Base-by-base conservation (phyloP, 257 asterid species). In the Forsythia suspensa region DNA sequence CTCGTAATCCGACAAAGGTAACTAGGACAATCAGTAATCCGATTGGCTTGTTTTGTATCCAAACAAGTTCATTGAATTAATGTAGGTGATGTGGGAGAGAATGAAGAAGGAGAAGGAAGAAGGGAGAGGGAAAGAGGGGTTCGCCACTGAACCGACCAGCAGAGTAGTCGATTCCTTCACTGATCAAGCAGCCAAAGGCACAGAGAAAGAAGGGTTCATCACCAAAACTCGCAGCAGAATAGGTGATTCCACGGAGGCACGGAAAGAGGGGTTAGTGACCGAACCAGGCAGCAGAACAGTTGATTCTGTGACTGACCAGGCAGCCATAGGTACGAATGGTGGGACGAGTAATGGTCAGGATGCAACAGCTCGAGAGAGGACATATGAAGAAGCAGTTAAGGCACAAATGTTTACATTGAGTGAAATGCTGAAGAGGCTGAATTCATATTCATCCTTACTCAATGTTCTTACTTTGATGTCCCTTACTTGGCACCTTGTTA, bases 51-150 rank as follows among this genome's bases (percentile, higher is more conserved):
- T 29, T 29, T 29, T 1, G 34, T 29, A 29, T 29, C 48, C 13
- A 43, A 2, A 43, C 46, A 42, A 42, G 46, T 11, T 8, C 1
- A 8, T 7, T 16, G 15, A 52, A 15, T 4, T 16, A 55, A 61
- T 52, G 81, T 38, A 94, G 98, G 91, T 89, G 75, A 88, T 89
- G 95, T 74, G 87, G 39, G 92, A 91, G 68, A 91, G 94, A 75
- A 82, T 90, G 92, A 91, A 86, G 87, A 73, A 75, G 85, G 98
- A 91, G 79, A 92, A 92, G 82, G 98, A 94, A 85, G 98, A 87
- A 75, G 90, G 88, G 0, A 71, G 74, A 34, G 93, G 85, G 3
- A 52, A 57, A 67, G 94, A 81, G 41, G 73, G 70, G 29, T 66
- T 34, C 0, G n/a, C 80, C 5, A 51, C 67, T 4, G 87, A 78